A percentile compares a stretch with the other conserved stretches of the same genome.
Conservation (phyloP, 2,329 filamentous ascomycete species). For the Trichophyton verrucosum region DNA sequence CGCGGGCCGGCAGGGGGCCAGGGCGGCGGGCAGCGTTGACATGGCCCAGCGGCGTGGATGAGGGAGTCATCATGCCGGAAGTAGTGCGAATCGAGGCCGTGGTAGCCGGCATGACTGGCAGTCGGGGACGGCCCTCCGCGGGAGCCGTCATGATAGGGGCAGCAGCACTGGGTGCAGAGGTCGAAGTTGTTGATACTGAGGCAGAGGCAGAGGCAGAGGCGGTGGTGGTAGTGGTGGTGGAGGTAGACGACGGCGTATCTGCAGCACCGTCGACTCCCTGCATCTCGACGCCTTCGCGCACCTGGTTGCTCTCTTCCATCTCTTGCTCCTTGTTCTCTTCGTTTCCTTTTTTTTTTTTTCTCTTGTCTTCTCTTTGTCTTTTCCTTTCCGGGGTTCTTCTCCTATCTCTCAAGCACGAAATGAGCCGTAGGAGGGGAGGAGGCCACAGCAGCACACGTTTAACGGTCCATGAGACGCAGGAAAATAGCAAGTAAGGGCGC, state of each 20-base stretch:
- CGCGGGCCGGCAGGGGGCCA: constrained; percentile 34
- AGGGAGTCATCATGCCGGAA: constrained; percentile 50
- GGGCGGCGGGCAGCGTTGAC: constrained; percentile 56
- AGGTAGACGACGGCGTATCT: not conserved
- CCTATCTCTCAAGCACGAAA: not conserved
- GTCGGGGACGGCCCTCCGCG: constrained; percentile 37
- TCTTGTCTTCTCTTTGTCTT: not conserved
- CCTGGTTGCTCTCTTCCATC: no score
- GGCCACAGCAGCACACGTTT: not conserved
- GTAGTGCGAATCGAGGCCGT: constrained; percentile 20
- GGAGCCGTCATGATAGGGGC: not conserved
- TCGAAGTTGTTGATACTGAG: not conserved
- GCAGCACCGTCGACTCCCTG: not conserved
- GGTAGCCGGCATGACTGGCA: constrained; percentile 30
- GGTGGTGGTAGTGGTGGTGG: not conserved
- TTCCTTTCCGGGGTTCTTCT: not conserved
- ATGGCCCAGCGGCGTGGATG: constrained; percentile 72
- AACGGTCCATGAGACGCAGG: not conserved
- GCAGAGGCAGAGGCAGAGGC: not conserved
- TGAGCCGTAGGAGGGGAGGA: not conserved
- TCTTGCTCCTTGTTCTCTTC: not conserved
- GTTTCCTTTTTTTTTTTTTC: not conserved
- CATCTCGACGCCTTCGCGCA: not conserved
- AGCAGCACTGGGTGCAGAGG: not conserved
- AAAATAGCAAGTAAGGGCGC: not conserved